Conservation (phyloP, 306 rosid genomes). For the Sicyos baderoa region DNA sequence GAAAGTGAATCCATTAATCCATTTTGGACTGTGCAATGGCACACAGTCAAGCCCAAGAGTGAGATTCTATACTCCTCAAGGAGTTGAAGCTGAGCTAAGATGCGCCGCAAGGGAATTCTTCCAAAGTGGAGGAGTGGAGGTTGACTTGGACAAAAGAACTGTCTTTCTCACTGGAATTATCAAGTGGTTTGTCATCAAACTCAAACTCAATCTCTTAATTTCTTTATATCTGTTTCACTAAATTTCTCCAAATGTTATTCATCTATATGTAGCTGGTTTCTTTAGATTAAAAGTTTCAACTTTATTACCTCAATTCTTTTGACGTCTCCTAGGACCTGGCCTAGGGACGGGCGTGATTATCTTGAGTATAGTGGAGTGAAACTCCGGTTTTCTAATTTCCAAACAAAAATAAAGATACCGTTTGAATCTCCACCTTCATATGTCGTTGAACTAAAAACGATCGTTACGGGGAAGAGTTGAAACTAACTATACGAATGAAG, state of each 20-base stretch:
- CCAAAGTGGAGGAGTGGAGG: constrained; percentile 55
- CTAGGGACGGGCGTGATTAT: no score
- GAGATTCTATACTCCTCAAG: constrained; percentile 60
- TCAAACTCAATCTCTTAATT: constrained; percentile 1
- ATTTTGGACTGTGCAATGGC: constrained; percentile 82
- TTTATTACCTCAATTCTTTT: no score
- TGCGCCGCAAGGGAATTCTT: constrained; percentile 76
- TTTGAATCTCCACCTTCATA: background rate
- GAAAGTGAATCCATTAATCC: constrained; percentile 69
- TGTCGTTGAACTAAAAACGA: background rate
- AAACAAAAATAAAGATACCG: no score
- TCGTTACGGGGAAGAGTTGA: background rate
- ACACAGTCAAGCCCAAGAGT: constrained; percentile 77
- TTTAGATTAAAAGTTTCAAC: background rate
- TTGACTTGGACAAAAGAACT: constrained; percentile 77
- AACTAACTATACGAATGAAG: background rate
- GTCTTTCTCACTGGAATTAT: constrained; percentile 56
- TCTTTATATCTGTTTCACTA: background rate
- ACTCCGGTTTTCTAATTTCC: no score
- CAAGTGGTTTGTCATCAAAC: constrained; percentile 48
- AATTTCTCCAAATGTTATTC: background rate
- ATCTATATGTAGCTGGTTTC: background rate
- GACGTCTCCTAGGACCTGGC: no score
- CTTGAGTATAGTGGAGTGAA: no score
- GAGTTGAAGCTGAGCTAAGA: constrained; percentile 70